Conservation (phyloP, 768 basidiomycete genomes). For the Phanerochaete sordida region DNA sequence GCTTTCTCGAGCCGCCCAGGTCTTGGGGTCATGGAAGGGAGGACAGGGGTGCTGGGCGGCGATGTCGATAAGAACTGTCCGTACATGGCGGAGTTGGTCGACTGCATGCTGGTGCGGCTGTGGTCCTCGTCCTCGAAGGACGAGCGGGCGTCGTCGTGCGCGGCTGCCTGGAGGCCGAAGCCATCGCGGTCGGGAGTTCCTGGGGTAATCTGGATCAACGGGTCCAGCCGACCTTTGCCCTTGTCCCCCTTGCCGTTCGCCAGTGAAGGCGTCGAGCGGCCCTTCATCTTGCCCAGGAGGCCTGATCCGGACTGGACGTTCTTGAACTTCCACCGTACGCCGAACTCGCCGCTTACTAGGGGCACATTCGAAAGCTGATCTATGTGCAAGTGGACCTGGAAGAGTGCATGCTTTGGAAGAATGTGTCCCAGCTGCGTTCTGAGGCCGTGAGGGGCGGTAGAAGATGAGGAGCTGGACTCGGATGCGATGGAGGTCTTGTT, state of each 20-base stretch:
- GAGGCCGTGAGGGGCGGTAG: conserved; percentile 25
- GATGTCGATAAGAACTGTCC: conserved; percentile 12
- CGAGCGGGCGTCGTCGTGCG: not conserved
- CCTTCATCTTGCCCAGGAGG: conserved; percentile 39
- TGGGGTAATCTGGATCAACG: conserved; percentile 5
- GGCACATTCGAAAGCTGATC: conserved; percentile 73
- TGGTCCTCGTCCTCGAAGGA: conserved; percentile 1
- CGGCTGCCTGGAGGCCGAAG: not conserved
- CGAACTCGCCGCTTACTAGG: conserved; percentile 67
- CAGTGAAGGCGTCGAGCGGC: conserved; percentile 4
- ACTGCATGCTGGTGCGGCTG: not conserved
- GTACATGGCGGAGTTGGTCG: conserved; percentile 7
- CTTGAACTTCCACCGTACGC: conserved; percentile 70
- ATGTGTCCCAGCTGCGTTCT: conserved; percentile 59
- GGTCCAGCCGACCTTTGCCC: conserved; percentile 11
- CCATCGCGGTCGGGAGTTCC: not conserved
- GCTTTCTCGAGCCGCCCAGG: conserved; percentile 10
- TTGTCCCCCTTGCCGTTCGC: conserved; percentile 9
- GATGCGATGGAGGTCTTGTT: conserved; percentile 7
- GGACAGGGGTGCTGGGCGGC: conserved; percentile 1
- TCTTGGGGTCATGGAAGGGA: conserved; percentile 11
- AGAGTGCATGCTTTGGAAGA: conserved; percentile 62
- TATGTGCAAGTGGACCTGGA: conserved; percentile 55
- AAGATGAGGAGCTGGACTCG: conserved; percentile 4
- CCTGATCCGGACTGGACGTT: conserved; percentile 44